Percentiles rank a stretch among this genome's conserved stretches.
These are phyloP conservation scores for Hemileia vastatrix DNA, from an alignment of 1,284 basidiomycete species.

Conservation along the genomic window DNA sequence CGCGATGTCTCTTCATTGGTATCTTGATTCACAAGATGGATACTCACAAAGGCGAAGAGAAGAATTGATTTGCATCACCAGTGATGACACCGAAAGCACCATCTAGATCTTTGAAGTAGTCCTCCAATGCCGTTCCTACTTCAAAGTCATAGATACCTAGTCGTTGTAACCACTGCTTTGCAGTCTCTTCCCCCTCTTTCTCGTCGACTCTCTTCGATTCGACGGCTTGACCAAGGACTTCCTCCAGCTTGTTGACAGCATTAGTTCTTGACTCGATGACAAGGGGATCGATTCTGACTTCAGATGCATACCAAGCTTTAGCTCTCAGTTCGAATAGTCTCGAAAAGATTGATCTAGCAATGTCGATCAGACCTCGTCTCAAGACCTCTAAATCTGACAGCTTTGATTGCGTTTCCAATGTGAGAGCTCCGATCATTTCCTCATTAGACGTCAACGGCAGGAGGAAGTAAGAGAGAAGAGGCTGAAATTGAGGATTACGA, in stretches of 20 bases:
- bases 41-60: not conserved
- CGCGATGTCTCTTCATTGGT: not conserved
- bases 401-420: not conserved
- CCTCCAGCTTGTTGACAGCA: not conserved
- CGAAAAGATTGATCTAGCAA: not conserved
- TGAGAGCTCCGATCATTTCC: not conserved
- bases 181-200: not conserved
- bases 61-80: slow-evolving; percentile 4
- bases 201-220: not conserved
- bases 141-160: slow-evolving; percentile 8
- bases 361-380: not conserved
- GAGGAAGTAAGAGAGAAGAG: no score
- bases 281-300: not conserved
- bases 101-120: slow-evolving; percentile 5
- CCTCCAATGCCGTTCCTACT: not conserved
- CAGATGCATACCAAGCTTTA: not conserved
- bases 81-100: slow-evolving; percentile 8
- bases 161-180: not conserved
- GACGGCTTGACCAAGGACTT: not conserved
- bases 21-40: not conserved
- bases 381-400: not conserved
- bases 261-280: not conserved
- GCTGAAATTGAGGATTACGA: no score
- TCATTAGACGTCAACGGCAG: no score
- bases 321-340: not conserved